Conservation (phyloP, 768 basidiomycete genomes). For the Lanmaoa rubissima region DNA sequence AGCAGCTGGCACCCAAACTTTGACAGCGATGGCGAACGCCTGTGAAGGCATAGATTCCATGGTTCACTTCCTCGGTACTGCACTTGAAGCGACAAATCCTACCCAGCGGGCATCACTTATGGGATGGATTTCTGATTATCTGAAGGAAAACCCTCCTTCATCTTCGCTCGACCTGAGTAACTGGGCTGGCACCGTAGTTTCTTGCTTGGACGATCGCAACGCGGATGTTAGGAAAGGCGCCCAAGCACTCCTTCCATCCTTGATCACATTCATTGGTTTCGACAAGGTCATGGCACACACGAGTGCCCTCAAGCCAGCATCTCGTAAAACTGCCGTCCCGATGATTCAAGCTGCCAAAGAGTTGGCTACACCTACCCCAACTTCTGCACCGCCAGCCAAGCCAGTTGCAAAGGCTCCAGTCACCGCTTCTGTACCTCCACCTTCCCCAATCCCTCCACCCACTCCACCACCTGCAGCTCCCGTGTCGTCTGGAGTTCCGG, state of each 20-base stretch:
- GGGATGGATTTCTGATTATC: constrained; percentile 78
- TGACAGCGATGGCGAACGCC: constrained; percentile 80
- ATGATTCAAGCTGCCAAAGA: constrained; percentile 83
- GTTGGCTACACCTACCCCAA: constrained; percentile 33
- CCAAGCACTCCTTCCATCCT: constrained; percentile 70
- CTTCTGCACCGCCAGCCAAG: constrained; percentile 31
- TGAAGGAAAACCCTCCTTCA: constrained; percentile 60
- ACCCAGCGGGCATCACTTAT: constrained; percentile 77
- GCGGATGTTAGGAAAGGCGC: constrained; percentile 92
- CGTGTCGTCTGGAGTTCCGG: constrained; percentile 26
- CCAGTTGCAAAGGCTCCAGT: constrained; percentile 25
- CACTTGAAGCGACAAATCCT: constrained; percentile 85
- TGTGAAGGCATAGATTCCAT: constrained; percentile 84
- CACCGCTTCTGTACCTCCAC: constrained; percentile 22
- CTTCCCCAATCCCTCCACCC: constrained; percentile 41
- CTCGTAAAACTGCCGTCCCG: constrained; percentile 77
- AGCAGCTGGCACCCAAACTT: constrained; percentile 68
- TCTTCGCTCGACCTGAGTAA: constrained; percentile 63
- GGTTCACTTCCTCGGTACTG: constrained; percentile 72
- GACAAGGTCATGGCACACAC: constrained; percentile 87
- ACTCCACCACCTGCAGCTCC: constrained; percentile 42
- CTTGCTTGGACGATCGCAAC: constrained; percentile 87
- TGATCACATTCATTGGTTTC: constrained; percentile 76
- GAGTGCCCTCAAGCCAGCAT: constrained; percentile 86
- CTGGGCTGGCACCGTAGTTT: constrained; percentile 64